A percentile compares a stretch with the other conserved stretches of the same genome.
Evolutionary conservation across 1,284 basidiomycete species (phyloP).

Genomic region (Trametes pubescens): DNA sequence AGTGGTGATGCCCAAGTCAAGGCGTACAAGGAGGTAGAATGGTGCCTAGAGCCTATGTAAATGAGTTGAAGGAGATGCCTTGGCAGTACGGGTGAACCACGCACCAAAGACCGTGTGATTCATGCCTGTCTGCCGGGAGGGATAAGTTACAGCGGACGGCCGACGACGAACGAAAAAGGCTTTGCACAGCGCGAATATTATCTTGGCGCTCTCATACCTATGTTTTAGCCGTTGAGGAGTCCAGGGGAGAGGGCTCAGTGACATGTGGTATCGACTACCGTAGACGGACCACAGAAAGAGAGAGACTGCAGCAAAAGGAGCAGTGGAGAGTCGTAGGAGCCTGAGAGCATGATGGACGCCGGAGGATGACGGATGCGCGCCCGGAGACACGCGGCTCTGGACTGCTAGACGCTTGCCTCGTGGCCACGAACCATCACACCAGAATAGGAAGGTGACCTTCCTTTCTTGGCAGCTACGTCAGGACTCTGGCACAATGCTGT

Average conservation of each 20-base stretch:
- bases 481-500: conserved; percentile 11
- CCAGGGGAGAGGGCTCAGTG: not conserved
- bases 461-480: not conserved
- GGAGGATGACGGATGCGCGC: not conserved
- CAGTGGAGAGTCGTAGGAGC: too few relatives aligned
- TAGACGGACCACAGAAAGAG: too few relatives aligned
- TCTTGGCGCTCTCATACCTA: conserved; percentile 16
- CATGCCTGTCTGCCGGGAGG: conserved; percentile 6
- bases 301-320: too few relatives aligned
- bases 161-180: not conserved
- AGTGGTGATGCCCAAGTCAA: not conserved
- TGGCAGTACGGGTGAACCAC: not conserved
- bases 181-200: too few relatives aligned
- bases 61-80: not conserved
- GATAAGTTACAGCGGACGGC: not conserved
- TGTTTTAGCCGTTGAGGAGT: not conserved
- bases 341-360: not conserved
- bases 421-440: not conserved
- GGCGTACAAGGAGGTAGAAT: not conserved
- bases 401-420: not conserved
- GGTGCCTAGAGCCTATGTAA: not conserved
- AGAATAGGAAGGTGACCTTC: not conserved
- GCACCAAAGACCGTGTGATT: conserved; percentile 8
- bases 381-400: not conserved
- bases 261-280: not conserved